Percentiles rank a stretch among this genome's conserved stretches.
Conservation (phyloP, 305 asterid species). For the Fraxinus floribunda region DNA sequence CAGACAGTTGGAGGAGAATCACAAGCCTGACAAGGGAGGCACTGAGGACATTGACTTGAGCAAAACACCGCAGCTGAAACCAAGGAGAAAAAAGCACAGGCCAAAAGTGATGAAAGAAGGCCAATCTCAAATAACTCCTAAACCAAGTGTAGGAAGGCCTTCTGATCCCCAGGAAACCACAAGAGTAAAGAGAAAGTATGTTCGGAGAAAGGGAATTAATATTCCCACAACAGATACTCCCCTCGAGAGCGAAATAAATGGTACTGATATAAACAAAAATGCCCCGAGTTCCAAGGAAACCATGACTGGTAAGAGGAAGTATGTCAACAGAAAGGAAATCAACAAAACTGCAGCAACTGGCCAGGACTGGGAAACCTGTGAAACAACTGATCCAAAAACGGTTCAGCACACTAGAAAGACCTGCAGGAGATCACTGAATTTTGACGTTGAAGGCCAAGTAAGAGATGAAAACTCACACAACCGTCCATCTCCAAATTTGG, state of each 20-base stretch:
- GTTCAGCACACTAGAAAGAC: constrained; percentile 47
- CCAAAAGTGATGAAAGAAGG: constrained; percentile 85
- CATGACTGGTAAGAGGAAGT: constrained; percentile 28
- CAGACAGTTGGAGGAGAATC: constrained; percentile 53
- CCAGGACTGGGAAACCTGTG: constrained; percentile 33
- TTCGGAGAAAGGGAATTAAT: constrained; percentile 36
- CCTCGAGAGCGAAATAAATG: constrained; percentile 29
- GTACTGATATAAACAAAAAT: constrained; percentile 23
- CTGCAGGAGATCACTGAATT: constrained; percentile 63
- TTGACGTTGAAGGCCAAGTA: constrained; percentile 42
- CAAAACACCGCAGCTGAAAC: constrained; percentile 68
- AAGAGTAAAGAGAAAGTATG: constrained; percentile 53
- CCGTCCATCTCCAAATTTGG: constrained; percentile 32
- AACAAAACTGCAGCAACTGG: constrained; percentile 29
- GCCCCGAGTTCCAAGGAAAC: constrained; percentile 22
- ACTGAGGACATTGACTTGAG: constrained; percentile 44
- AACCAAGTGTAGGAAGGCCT: constrained; percentile 43
- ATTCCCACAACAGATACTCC: constrained; percentile 28
- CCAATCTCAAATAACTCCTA: constrained; percentile 48
- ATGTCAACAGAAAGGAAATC: constrained; percentile 34
- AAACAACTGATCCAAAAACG: constrained; percentile 23
- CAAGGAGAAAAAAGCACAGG: constrained; percentile 82
- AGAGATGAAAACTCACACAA: constrained; percentile 38
- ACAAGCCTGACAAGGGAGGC: constrained; percentile 72
- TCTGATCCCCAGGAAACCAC: constrained; percentile 35